phyloP scores from a whole-genome alignment of 192 early-diverging fungal species.

The Backusella westeae region DNA sequence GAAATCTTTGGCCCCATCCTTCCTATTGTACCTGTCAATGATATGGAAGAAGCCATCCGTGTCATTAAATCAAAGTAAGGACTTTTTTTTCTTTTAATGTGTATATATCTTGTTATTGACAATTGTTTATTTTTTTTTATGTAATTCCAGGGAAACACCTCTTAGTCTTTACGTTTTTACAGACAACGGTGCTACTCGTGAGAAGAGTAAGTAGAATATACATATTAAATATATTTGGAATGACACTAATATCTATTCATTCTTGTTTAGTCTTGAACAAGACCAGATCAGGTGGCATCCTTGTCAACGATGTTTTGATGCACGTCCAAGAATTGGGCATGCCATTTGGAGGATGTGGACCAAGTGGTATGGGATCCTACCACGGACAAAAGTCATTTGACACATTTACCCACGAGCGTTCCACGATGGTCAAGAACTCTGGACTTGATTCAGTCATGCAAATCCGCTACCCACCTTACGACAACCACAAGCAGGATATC shows the following conservation, averaged over 20 bases:
- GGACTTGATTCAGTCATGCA: slow-evolving; percentile 7
- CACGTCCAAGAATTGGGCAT: slow-evolving; percentile 47
- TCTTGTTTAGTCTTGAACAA: slow-evolving; percentile 24
- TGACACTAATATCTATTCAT: slow-evolving; percentile 3
- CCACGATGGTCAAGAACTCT: slow-evolving; percentile 5
- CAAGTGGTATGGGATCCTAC: slow-evolving; percentile 76
- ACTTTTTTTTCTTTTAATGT: slow-evolving; percentile 15
- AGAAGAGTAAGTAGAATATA: neutral
- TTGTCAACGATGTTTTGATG: slow-evolving; percentile 76
- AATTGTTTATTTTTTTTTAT: neutral
- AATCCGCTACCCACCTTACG: neutral
- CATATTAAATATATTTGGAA: neutral
- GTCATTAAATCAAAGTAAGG: slow-evolving; percentile 32
- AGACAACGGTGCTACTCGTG: slow-evolving; percentile 7
- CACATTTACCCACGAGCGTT: slow-evolving; percentile 66
- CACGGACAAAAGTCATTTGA: slow-evolving; percentile 72
- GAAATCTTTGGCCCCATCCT: slow-evolving; percentile 71
- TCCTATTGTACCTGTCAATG: slow-evolving; percentile 45
- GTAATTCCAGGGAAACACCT: slow-evolving; percentile 13
- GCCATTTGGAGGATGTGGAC: slow-evolving; percentile 81
- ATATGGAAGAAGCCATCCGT: slow-evolving; percentile 32
- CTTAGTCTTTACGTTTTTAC: slow-evolving; percentile 29
- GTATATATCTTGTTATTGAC: neutral
- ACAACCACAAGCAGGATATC: neutral
- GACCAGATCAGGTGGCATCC: slow-evolving; percentile 63